Evolutionary conservation across 2,329 filamentous ascomycete genomes (phyloP), one percentile per base, ranked within the genome.

Genomic region (Fusarium anthophilum): DNA sequence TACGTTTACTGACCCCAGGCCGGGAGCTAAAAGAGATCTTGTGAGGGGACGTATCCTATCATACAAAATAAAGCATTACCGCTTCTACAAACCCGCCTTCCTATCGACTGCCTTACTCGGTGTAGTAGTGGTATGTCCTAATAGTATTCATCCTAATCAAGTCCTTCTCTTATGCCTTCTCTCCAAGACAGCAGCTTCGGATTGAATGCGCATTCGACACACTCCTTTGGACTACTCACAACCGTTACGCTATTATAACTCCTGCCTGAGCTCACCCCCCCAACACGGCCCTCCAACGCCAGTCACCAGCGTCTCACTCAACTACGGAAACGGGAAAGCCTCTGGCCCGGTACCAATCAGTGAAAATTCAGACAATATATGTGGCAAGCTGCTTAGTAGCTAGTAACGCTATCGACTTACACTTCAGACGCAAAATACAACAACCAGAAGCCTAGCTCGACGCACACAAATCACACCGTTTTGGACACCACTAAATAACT

Each of bases 291-390:
- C 64, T 79, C 73, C 72, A 73, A 55, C 67, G 70, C 71, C 60
- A 64, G 60, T 69, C 71, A 64, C 73, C 73, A 70, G 69, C 63
- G 73, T 76, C 69, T 78, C 66, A 75, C 69, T 67, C 75, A 73
- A 67, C 67, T 70, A 75, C 77, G 74, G 76, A 79, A 79, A 60
- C 75, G 76, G 77, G 76, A 79, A 79, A 78, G 74, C 69, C 67
- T 69, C 61, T 76, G 48, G 55, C 61, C 73, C 70, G 63, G 67
- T 73, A 72, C 76, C 77, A 76, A 76, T 76, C 75, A 77, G 66
- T 69, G 65, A 59, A 59, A 53, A 64, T 61, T 53, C 60, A 62
- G 60, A 68, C 70, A 67, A 77, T 68, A 76, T 69, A 79, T 78
- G 77, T 76, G 77, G 72, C 76, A 72, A 73, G 69, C 63, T 72